A percentile compares a stretch with the other conserved stretches of the same genome.
Conservation (phyloP, 192 early-diverging fungal species). For the Dispira simplex region DNA sequence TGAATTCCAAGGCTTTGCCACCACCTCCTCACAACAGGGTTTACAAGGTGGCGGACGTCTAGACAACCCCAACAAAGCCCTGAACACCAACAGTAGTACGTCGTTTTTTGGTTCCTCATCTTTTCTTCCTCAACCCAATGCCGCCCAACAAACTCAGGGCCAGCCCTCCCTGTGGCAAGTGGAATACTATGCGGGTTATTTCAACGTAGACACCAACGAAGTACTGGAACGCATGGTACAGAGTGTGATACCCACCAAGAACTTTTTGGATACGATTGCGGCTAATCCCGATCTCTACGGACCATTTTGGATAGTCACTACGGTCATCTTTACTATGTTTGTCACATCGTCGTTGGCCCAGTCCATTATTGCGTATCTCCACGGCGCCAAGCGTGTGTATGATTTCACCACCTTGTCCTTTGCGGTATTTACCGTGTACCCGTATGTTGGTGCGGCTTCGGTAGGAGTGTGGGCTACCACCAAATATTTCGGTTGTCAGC, state of each 20-base stretch:
- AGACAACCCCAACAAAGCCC: not conserved
- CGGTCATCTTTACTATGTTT: slow-evolving; percentile 90
- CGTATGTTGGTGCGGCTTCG: slow-evolving; percentile 58
- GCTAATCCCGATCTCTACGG: slow-evolving; percentile 92
- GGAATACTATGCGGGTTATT: slow-evolving; percentile 82
- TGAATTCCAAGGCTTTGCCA: slow-evolving; percentile 32
- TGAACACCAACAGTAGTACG: not conserved
- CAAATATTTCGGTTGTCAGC: slow-evolving; percentile 72
- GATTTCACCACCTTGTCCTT: slow-evolving; percentile 72
- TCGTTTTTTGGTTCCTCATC: slow-evolving; percentile 6
- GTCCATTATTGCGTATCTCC: slow-evolving; percentile 56
- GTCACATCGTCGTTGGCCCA: slow-evolving; percentile 81
- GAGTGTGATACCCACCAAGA: slow-evolving; percentile 52
- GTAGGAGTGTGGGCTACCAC: slow-evolving; percentile 60
- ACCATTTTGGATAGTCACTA: slow-evolving; percentile 96
- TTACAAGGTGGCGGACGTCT: not conserved
- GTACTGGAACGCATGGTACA: slow-evolving; percentile 56
- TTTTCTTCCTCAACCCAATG: slow-evolving; percentile 17
- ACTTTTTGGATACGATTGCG: slow-evolving; percentile 65
- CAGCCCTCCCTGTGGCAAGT: slow-evolving; percentile 62
- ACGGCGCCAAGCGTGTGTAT: slow-evolving; percentile 36
- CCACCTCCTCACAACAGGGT: slow-evolving; percentile 1
- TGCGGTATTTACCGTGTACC: slow-evolving; percentile 68
- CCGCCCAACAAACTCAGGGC: slow-evolving; percentile 12
- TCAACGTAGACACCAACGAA: slow-evolving; percentile 79